Percentiles rank a stretch among this genome's conserved stretches.
phyloP scores from a whole-genome alignment of 257 asterid species.

The Cordia subcordata region DNA sequence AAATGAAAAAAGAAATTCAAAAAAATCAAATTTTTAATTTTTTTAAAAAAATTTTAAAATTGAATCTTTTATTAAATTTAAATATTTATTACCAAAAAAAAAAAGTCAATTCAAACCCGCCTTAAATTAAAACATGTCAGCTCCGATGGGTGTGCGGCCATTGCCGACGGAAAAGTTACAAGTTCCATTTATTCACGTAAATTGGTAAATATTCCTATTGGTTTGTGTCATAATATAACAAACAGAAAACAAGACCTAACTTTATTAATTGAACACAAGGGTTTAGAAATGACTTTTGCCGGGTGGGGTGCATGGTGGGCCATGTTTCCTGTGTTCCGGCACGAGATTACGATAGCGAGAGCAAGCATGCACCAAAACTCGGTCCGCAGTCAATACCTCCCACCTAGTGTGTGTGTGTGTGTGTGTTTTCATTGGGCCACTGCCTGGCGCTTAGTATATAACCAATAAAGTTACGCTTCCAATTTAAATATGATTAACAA shows the following conservation, averaged over 20 bases:
- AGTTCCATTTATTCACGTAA: not conserved
- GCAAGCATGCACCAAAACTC: slow-evolving; percentile 12
- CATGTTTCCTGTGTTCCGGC: slow-evolving; percentile 24
- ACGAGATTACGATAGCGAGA: slow-evolving; percentile 12
- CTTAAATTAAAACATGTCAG: too few relatives aligned
- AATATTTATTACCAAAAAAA: too few relatives aligned
- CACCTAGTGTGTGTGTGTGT: too few relatives aligned
- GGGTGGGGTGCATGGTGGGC: not conserved
- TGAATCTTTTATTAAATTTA: too few relatives aligned
- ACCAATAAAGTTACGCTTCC: not conserved
- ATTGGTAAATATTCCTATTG: not conserved
- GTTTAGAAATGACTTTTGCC: too few relatives aligned
- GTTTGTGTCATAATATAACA: not conserved
- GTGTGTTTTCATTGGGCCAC: not conserved
- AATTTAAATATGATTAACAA: not conserved
- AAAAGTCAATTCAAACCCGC: too few relatives aligned
- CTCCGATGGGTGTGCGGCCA: slow-evolving; percentile 8
- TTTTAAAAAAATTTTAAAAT: too few relatives aligned
- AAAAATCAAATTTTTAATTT: too few relatives aligned
- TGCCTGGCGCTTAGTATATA: too few relatives aligned
- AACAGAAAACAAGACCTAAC: too few relatives aligned
- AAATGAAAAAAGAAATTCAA: too few relatives aligned
- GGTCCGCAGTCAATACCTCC: not conserved
- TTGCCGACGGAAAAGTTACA: slow-evolving; percentile 9
- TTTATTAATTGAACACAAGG: too few relatives aligned